phyloP scores from a whole-genome alignment of 2,329 filamentous ascomycete genomes.

The Botryotinia globosa region DNA sequence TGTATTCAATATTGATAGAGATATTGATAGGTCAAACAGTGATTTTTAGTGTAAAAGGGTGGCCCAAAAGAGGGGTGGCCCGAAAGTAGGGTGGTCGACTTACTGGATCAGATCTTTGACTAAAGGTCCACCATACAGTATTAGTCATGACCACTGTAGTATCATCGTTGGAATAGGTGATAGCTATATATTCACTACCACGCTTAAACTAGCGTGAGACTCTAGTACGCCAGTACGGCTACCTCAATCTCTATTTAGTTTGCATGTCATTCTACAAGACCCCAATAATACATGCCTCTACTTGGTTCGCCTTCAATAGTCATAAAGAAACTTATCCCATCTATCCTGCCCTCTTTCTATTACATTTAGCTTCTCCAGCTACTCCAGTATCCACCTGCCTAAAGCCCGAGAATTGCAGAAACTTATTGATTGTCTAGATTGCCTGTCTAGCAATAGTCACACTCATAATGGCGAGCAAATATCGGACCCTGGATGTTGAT shows the following conservation, averaged over 20 bases:
- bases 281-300: background rate
- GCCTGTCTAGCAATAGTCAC: background rate
- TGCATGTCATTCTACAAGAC: background rate
- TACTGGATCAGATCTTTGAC: no score
- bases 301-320: background rate
- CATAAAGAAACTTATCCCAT: background rate
- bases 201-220: background rate
- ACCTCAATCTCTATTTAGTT: background rate
- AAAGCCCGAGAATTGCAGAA: background rate
- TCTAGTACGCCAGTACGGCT: background rate
- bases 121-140: background rate
- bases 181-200: background rate
- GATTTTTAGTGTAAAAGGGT: no score
- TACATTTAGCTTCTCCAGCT: background rate
- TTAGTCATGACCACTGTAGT: background rate
- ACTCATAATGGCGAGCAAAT: background rate
- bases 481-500: background rate
- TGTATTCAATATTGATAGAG: no score
- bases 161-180: background rate
- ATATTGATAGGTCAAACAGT: no score
- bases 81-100: no score
- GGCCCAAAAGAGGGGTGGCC: no score
- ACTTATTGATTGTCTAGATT: background rate
- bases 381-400: background rate
- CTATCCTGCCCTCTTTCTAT: background rate